Percentiles rank a stretch among this genome's conserved stretches.
Evolutionary conservation across 129 eudicot species (phyloP).

Genomic region (Flaveria trinervia): DNA sequence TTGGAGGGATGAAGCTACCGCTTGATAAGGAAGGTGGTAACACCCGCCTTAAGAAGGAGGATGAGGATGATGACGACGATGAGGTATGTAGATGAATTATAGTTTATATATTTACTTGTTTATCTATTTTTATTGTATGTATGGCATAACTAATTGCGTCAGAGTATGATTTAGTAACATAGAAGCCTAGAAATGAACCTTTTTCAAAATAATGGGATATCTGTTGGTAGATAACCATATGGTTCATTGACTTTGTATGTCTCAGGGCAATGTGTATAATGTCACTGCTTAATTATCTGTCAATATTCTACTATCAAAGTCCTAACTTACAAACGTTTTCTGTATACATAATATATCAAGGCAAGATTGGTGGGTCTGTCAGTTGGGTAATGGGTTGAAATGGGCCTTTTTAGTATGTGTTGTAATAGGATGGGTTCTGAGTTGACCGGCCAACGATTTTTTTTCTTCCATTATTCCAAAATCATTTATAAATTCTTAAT

Average conservation of each 20-base stretch:
- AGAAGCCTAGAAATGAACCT: constrained; percentile 4
- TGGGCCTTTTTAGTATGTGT: neutral
- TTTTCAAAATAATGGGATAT: too few relatives aligned
- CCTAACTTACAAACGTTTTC: neutral
- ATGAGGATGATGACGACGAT: constrained; percentile 65
- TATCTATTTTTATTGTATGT: neutral
- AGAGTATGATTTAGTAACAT: constrained; percentile 6
- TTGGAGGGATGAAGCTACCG: constrained; percentile 97
- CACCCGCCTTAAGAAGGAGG: constrained; percentile 80
- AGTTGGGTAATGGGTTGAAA: neutral
- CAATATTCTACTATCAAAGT: neutral
- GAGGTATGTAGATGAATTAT: constrained; percentile 47
- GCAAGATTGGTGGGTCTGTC: neutral
- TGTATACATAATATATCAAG: neutral
- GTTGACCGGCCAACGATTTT: neutral
- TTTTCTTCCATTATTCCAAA: neutral
- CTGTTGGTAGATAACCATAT: neutral
- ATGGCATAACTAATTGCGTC: neutral
- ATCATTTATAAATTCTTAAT: neutral
- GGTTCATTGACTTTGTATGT: constrained; percentile 2
- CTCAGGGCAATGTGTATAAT: neutral
- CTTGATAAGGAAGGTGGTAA: constrained; percentile 83
- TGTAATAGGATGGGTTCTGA: neutral
- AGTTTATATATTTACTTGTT: neutral
- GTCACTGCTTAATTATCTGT: neutral